Evolutionary conservation across 1,139 yeast species (phyloP).

Genomic region (Nadsonia starkeyi-henricii): DNA sequence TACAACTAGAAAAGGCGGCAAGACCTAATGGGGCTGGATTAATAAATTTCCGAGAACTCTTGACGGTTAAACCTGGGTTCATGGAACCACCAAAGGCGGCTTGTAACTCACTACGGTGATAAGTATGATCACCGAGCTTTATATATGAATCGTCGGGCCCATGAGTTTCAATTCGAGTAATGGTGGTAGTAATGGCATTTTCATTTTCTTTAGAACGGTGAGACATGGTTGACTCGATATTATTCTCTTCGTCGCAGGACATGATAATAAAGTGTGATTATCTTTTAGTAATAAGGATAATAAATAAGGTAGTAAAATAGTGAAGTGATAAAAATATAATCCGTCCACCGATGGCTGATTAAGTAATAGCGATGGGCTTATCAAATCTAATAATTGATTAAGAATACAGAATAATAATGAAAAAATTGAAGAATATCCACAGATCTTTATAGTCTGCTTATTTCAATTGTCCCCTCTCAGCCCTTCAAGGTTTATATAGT

Average conservation of each 20-base stretch:
- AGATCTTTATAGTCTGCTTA: no score
- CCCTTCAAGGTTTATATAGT: no score
- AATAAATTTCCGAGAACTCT: constrained; percentile 58
- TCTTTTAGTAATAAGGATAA: no score
- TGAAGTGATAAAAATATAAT: no score
- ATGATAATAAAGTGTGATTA: no score
- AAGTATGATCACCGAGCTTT: constrained; percentile 62
- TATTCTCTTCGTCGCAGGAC: background rate
- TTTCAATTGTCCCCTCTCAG: no score
- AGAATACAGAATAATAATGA: no score
- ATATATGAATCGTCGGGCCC: constrained; percentile 23
- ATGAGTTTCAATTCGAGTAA: background rate
- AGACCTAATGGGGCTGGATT: constrained; percentile 87
- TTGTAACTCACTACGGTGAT: constrained; percentile 44
- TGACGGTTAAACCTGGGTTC: constrained; percentile 47
- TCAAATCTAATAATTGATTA: no score
- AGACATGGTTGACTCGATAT: background rate
- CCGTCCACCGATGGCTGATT: no score
- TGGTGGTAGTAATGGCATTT: background rate
- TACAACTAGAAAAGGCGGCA: constrained; percentile 69
- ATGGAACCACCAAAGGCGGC: constrained; percentile 61
- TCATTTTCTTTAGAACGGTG: background rate
- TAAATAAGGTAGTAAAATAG: no score
- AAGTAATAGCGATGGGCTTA: no score
- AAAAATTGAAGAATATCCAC: no score